Evolutionary conservation across 2,329 filamentous ascomycete genomes (phyloP).

Genomic region (Juglanconis oblonga): DNA sequence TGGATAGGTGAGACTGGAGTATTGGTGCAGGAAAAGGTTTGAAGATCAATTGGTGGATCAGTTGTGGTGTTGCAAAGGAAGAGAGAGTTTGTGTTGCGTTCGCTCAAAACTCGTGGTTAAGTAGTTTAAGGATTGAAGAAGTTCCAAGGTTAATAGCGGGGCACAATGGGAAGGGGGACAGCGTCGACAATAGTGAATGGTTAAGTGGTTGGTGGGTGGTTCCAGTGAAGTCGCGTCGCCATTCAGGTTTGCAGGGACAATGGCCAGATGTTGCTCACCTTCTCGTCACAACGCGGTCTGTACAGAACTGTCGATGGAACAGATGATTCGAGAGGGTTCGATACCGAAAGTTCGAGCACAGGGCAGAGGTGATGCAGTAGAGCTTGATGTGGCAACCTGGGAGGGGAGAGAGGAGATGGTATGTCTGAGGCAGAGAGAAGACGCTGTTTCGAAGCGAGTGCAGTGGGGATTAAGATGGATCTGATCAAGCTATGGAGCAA

Average conservation of each 20-base stretch:
- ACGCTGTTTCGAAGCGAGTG: conserved; percentile 53
- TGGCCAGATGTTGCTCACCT: conserved; percentile 6
- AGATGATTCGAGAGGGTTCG: conserved; percentile 3
- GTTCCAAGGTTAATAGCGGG: not conserved
- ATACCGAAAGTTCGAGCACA: not conserved
- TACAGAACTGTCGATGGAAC: conserved; percentile 7
- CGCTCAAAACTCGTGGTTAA: no score
- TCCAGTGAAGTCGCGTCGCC: not conserved
- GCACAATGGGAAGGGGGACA: not conserved
- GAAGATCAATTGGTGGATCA: no score
- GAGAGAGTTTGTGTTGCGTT: no score
- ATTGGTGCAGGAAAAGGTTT: no score
- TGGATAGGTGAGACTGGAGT: no score
- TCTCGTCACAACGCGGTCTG: conserved; percentile 2
- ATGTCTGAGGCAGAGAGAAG: conserved; percentile 25
- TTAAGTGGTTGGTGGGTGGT: not conserved
- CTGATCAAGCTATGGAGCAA: conserved; percentile 59
- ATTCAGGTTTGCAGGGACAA: not conserved
- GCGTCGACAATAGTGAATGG: not conserved
- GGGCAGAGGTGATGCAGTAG: conserved; percentile 7
- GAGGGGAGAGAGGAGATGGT: conserved; percentile 1
- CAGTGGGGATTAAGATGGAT: conserved; percentile 50
- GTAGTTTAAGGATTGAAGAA: no score
- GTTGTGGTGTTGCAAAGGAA: no score
- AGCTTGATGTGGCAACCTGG: conserved; percentile 10